phyloP scores from a whole-genome alignment of 2,329 filamentous ascomycete species.

The Epichloe gansuensis region DNA sequence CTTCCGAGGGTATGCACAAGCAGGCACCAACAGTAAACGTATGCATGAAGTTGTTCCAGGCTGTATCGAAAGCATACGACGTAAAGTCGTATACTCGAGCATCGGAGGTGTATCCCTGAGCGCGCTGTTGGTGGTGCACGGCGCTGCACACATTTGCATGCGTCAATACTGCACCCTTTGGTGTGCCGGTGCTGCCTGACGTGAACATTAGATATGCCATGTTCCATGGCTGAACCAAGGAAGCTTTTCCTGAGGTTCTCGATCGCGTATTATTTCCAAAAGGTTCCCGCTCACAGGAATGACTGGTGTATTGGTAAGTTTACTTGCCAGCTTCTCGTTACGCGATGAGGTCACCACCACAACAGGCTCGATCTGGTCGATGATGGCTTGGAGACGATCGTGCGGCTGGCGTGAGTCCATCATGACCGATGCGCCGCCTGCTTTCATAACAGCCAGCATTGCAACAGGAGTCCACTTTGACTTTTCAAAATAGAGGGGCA shows the following conservation, averaged over 20 bases:
- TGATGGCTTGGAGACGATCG: constrained; percentile 9
- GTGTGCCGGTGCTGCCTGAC: constrained; percentile 12
- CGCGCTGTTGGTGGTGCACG: constrained; percentile 9
- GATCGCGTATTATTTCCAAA: not conserved
- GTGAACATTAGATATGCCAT: constrained; percentile 12
- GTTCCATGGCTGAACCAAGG: not conserved
- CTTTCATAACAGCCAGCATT: constrained; percentile 3
- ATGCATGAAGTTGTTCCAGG: constrained; percentile 3
- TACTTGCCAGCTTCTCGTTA: constrained; percentile 3
- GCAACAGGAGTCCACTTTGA: constrained; percentile 6
- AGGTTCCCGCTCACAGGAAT: not conserved
- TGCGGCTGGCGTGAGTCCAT: constrained; percentile 10
- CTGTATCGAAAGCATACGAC: constrained; percentile 6
- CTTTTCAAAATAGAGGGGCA: constrained; percentile 6
- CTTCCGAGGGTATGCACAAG: constrained; percentile 10
- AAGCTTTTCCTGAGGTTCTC: not conserved
- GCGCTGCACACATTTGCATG: constrained; percentile 12
- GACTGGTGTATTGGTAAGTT: constrained; percentile 2
- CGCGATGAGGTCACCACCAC: constrained; percentile 10
- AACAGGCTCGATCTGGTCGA: constrained; percentile 8
- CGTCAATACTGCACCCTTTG: constrained; percentile 15
- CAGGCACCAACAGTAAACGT: constrained; percentile 7
- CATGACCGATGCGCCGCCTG: constrained; percentile 3
- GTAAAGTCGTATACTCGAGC: constrained; percentile 10
- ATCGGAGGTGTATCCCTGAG: constrained; percentile 8